Conservation (phyloP, 768 basidiomycete genomes). For the Phaffia australis region DNA sequence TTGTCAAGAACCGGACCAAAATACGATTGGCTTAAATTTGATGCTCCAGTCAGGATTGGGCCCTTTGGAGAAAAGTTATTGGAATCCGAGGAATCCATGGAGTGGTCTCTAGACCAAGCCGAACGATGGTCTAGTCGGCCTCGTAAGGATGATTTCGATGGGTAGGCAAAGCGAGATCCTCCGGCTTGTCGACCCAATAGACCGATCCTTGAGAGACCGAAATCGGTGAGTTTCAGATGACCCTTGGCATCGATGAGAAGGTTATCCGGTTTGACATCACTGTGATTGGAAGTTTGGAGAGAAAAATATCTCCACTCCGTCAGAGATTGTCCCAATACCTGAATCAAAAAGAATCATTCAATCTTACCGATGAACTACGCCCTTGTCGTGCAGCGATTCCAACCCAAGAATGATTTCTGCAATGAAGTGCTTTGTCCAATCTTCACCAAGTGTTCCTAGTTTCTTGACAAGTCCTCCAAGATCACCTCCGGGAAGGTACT, state of each 20-base stretch:
- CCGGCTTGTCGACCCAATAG: constrained; percentile 83
- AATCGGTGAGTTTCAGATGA: constrained; percentile 95
- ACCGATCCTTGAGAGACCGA: constrained; percentile 92
- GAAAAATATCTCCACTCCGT: not conserved
- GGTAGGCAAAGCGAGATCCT: constrained; percentile 35
- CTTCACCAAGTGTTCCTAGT: constrained; percentile 82
- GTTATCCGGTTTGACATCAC: constrained; percentile 97
- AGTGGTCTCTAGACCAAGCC: constrained; percentile 8
- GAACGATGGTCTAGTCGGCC: not conserved
- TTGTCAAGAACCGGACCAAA: constrained; percentile 31
- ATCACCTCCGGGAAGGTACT: constrained; percentile 75
- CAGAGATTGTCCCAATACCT: too few relatives aligned
- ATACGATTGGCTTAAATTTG: constrained; percentile 37
- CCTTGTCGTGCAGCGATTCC: constrained; percentile 89
- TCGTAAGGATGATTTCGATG: constrained; percentile 10
- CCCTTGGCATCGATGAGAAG: constrained; percentile 92
- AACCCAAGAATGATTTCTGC: constrained; percentile 91
- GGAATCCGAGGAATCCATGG: constrained; percentile 33
- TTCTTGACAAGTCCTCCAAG: constrained; percentile 95
- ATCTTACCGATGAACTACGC: constrained; percentile 87
- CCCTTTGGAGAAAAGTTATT: constrained; percentile 35
- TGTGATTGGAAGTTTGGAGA: constrained; percentile 36
- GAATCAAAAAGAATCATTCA: not conserved
- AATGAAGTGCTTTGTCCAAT: constrained; percentile 92
- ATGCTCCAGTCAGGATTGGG: constrained; percentile 29